Evolutionary conservation across 306 rosid genomes (phyloP).

Genomic region (Hippophae tibetana): DNA sequence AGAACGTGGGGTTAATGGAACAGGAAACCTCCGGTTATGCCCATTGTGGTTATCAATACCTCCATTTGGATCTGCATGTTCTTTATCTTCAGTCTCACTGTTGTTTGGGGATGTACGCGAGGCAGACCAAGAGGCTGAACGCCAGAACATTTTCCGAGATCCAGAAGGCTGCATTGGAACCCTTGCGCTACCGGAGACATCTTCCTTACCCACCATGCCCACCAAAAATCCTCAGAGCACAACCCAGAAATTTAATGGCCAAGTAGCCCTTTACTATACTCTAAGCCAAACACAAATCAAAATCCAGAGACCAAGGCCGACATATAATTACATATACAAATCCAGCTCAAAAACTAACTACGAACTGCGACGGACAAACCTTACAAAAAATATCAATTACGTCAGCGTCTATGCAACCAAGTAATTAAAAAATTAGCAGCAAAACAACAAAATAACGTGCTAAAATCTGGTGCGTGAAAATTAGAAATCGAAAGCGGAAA

Average conservation of each 20-base stretch:
- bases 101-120: constrained; percentile 47
- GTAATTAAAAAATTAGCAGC: not conserved
- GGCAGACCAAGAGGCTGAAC: constrained; percentile 87
- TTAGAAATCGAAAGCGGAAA: not conserved
- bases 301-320: constrained; percentile 23
- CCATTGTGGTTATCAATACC: constrained; percentile 25
- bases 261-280: constrained; percentile 19
- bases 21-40: constrained; percentile 52
- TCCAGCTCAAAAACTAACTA: constrained; percentile 34
- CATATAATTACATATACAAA: not conserved
- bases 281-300: constrained; percentile 14
- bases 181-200: constrained; percentile 33
- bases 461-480: not conserved
- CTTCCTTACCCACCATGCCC: constrained; percentile 88
- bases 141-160: constrained; percentile 67
- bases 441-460: constrained; percentile 1
- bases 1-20: constrained; percentile 81
- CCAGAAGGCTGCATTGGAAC: constrained; percentile 43
- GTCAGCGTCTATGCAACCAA: not conserved
- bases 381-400: not conserved
- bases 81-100: constrained; percentile 36
- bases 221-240: constrained; percentile 13
- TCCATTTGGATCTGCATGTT: constrained; percentile 46
- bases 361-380: constrained; percentile 15
- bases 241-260: constrained; percentile 17